A percentile compares a stretch with the other conserved stretches of the same genome.
phyloP scores from a whole-genome alignment of 371 early-diverging fungal genomes.

The Paraphysoderma sedebokerense region DNA sequence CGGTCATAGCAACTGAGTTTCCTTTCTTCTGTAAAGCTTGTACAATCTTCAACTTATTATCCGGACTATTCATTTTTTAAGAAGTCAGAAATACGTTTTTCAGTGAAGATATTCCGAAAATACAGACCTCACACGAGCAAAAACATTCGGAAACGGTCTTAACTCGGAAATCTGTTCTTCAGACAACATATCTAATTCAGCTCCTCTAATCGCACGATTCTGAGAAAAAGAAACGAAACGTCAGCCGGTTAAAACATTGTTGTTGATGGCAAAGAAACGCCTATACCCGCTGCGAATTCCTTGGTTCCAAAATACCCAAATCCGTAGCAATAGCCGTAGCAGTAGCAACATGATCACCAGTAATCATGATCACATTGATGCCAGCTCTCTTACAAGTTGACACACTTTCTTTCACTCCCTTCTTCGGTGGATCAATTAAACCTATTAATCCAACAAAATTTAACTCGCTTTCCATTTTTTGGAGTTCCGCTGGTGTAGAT shows the following conservation, averaged over 20 bases:
- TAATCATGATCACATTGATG: constrained; percentile 87
- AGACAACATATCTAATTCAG: constrained; percentile 58
- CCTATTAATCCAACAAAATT: constrained; percentile 79
- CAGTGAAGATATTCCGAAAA: too few relatives aligned
- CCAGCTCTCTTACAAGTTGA: constrained; percentile 75
- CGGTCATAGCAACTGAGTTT: constrained; percentile 57
- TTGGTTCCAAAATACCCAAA: constrained; percentile 54
- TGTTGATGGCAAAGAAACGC: too few relatives aligned
- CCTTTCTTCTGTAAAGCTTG: constrained; percentile 73
- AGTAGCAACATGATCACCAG: constrained; percentile 85
- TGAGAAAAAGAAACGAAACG: too few relatives aligned
- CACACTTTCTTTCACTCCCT: constrained; percentile 56
- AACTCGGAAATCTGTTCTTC: constrained; percentile 61
- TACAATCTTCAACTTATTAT: constrained; percentile 94
- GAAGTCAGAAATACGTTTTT: too few relatives aligned
- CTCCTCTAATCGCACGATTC: neutral
- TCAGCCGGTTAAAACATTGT: too few relatives aligned
- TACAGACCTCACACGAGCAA: constrained; percentile 83
- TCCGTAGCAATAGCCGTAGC: constrained; percentile 86
- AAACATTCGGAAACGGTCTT: constrained; percentile 66
- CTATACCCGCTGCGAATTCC: constrained; percentile 3
- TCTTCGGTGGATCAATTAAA: constrained; percentile 82
- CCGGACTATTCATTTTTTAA: too few relatives aligned
- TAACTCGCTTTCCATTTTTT: constrained; percentile 50
- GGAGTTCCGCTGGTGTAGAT: constrained; percentile 28